Evolutionary conservation across 2,329 filamentous ascomycete species (phyloP).

Genomic region (Pleomassaria siparia): DNA sequence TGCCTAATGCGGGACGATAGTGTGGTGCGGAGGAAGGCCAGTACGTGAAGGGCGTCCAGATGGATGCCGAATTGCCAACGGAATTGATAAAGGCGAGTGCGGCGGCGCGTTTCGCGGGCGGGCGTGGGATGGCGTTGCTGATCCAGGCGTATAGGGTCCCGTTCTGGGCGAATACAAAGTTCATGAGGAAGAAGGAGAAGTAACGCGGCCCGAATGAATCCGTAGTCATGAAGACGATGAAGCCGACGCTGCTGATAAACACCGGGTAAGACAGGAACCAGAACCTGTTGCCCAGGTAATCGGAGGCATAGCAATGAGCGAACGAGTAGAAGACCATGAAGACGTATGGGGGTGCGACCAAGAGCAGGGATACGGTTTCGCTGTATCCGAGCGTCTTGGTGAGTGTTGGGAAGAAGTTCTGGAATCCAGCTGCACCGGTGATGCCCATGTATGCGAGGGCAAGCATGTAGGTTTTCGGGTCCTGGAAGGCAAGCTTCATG

Average conservation of each 20-base stretch:
- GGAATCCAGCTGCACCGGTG: conserved; percentile 54
- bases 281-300: conserved; percentile 47
- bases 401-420: conserved; percentile 60
- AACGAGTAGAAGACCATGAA: conserved; percentile 56
- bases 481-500: conserved; percentile 52
- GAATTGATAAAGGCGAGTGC: conserved; percentile 59
- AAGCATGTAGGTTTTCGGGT: conserved; percentile 52
- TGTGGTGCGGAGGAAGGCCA: conserved; percentile 17
- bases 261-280: conserved; percentile 48
- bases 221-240: conserved; percentile 58
- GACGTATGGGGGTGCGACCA: conserved; percentile 61
- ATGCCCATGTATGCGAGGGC: conserved; percentile 51
- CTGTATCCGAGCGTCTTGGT: conserved; percentile 57
- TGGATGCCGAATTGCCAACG: conserved; percentile 55
- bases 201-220: conserved; percentile 56
- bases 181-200: conserved; percentile 58
- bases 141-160: conserved; percentile 61
- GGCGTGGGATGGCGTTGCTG: conserved; percentile 53
- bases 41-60: conserved; percentile 51
- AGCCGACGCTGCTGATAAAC: conserved; percentile 53
- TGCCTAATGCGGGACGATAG: conserved; percentile 22
- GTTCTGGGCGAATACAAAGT: conserved; percentile 59
- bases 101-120: conserved; percentile 57
- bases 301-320: conserved; percentile 46
- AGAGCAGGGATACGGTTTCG: conserved; percentile 56